phyloP scores from a whole-genome alignment of 345 rosid genomes.

The Bruguiera sexangula region DNA sequence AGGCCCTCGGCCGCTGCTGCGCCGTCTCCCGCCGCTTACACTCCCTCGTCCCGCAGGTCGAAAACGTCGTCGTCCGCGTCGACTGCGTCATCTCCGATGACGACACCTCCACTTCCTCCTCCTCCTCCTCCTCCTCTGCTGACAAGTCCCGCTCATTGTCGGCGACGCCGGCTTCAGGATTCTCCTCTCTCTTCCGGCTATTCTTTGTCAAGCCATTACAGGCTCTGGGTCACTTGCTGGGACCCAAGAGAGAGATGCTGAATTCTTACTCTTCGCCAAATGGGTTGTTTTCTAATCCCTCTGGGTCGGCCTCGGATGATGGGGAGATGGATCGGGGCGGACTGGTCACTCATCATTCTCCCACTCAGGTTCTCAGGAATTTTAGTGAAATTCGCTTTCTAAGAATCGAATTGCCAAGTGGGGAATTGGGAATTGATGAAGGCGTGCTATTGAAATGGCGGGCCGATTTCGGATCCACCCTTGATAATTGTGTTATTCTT shows the following conservation, averaged over 20 bases:
- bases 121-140: conserved; percentile 27
- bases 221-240: conserved; percentile 60
- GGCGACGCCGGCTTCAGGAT: conserved; percentile 11
- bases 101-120: conserved; percentile 34
- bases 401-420: conserved; percentile 79
- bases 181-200: conserved; percentile 50
- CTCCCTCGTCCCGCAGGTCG: conserved; percentile 72
- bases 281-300: conserved; percentile 15
- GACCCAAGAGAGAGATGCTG: conserved; percentile 37
- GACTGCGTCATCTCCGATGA: conserved; percentile 95
- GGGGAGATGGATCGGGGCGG: conserved; percentile 63
- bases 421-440: conserved; percentile 84
- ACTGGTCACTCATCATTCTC: conserved; percentile 92
- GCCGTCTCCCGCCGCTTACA: conserved; percentile 78
- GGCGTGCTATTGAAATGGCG: conserved; percentile 86
- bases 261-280: conserved; percentile 13
- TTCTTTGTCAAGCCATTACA: conserved; percentile 74
- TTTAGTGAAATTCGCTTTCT: conserved; percentile 83
- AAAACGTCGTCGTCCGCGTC: conserved; percentile 81
- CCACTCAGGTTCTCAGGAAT: conserved; percentile 83
- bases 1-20: conserved; percentile 88
- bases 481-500: conserved; percentile 82
- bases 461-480: conserved; percentile 93
- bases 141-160: conserved; percentile 52
- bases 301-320: conserved; percentile 33